These are phyloP conservation scores for Penicillium angulare DNA, from an alignment of 495 filamentous ascomycete species.

Conservation along the genomic window DNA sequence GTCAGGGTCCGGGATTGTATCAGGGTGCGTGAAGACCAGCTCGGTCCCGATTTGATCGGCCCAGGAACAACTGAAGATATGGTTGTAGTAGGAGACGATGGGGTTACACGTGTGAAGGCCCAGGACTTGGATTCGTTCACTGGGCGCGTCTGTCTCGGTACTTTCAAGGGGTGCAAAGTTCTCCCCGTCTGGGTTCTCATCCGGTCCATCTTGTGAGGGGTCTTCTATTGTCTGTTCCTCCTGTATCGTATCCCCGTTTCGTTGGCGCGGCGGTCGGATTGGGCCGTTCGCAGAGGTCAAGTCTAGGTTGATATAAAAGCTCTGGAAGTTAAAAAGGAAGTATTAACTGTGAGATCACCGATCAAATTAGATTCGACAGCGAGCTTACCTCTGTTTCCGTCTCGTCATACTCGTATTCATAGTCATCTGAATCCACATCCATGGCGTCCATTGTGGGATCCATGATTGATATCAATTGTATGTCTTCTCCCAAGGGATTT, in stretches of 20 bases:
- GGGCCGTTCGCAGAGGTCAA: slow-evolving; percentile 45
- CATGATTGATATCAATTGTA: slow-evolving; percentile 9
- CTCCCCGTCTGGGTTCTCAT: slow-evolving; percentile 9
- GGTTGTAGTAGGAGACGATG: slow-evolving; percentile 69
- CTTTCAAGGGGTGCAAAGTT: slow-evolving; percentile 20
- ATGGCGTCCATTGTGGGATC: slow-evolving; percentile 27
- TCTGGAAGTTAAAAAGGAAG: slow-evolving; percentile 33
- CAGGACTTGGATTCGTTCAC: slow-evolving; percentile 69
- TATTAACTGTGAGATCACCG: slow-evolving; percentile 2
- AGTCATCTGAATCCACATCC: slow-evolving; percentile 41
- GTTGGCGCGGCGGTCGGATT: slow-evolving; percentile 33
- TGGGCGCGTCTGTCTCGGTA: slow-evolving; percentile 21
- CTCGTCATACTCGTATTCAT: slow-evolving; percentile 63
- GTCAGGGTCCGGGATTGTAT: slow-evolving; percentile 27
- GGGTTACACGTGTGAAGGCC: slow-evolving; percentile 73
- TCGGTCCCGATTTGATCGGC: slow-evolving; percentile 76
- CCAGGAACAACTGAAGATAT: slow-evolving; percentile 76
- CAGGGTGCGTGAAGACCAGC: slow-evolving; percentile 61
- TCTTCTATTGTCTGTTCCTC: slow-evolving; percentile 8
- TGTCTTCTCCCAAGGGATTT: too few relatives aligned
- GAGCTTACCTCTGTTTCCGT: slow-evolving; percentile 53
- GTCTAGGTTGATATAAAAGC: slow-evolving; percentile 56
- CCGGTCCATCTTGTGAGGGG: slow-evolving; percentile 6
- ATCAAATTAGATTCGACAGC: too few relatives aligned
- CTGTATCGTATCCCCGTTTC: slow-evolving; percentile 18